Conservation (phyloP, 371 early-diverging fungal species). For the Saksenaea oblongispora region DNA sequence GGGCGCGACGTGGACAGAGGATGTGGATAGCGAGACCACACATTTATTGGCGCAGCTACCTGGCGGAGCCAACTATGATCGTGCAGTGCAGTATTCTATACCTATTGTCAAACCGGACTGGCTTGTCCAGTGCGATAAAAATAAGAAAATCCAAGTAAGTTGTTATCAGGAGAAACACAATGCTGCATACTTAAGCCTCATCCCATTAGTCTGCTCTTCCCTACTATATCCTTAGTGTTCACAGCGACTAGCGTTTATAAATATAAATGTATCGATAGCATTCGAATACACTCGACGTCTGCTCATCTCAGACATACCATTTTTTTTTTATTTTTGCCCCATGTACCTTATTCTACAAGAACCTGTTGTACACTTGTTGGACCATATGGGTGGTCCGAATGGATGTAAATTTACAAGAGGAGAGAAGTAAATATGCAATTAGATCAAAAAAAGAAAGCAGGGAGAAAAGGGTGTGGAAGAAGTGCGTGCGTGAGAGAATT, state of each 20-base stretch:
- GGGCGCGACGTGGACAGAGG: conserved; percentile 86
- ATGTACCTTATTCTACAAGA: conserved; percentile 1
- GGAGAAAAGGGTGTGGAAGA: background rate
- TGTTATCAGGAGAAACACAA: no score
- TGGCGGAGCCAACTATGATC: conserved; percentile 83
- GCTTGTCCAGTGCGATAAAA: conserved; percentile 87
- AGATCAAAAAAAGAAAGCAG: background rate
- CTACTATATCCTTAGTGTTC: conserved; percentile 51
- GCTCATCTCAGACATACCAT: background rate
- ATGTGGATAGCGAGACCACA: conserved; percentile 86
- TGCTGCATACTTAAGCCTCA: background rate
- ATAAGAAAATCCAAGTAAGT: conserved; percentile 85
- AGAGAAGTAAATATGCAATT: background rate
- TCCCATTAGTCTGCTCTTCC: conserved; percentile 46
- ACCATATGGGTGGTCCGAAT: background rate
- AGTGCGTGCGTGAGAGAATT: background rate
- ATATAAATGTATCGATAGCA: no score
- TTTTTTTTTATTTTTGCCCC: background rate
- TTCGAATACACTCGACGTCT: no score
- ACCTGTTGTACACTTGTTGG: background rate
- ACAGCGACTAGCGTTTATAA: conserved; percentile 3
- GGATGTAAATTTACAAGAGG: background rate
- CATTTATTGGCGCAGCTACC: conserved; percentile 87
- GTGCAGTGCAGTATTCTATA: conserved; percentile 86
- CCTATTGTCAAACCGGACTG: conserved; percentile 94